Base-by-base conservation (phyloP, 2,329 filamentous ascomycete species). In the Botrytis medusae region DNA sequence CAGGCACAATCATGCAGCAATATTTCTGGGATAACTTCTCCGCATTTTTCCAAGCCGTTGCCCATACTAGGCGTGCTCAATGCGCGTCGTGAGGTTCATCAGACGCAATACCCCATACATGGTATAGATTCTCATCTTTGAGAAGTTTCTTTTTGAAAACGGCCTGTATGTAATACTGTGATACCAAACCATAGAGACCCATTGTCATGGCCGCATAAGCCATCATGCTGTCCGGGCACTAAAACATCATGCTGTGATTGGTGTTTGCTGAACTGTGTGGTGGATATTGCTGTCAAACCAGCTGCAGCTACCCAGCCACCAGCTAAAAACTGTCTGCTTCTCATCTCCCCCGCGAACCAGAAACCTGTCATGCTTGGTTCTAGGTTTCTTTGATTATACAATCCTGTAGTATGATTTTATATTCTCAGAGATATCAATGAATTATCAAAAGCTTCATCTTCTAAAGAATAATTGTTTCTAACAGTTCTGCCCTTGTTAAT, bases 331-430 rank as follows among this genome's bases (percentile, higher is more conserved):
- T 59, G 48, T 32, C 48, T 69, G 34, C 40, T 68, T 62, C 63
- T 64, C 62, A 59, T 74, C 69, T 67, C 69, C 69, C 69, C 69
- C 42, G 69, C 69, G 62, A 63, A 74, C 72, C 48, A 72, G 42
- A 69, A 51, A 69, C 29, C 54, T 69, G 34, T 12, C 42, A 63
- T 64, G 64, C 72, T 32, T 70, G 67, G 22, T 68, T 42, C 25
- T 68, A 68, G 65, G 65, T 57, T 51, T 40, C 48, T 57, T 57
- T 42, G 9, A 44, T 44, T 22, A 29, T 16, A 57, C 51, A 32
- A 29, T 57, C 37, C 16, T 62, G 37, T 32, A 32, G n/a, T 37
- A 42, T 57, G 48, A 29, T 42, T n/a, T 29, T 46, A 29, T 46
- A 69, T 69, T 12, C 29, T 48, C n/a, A 32, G 12, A 51, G 9